Base-by-base conservation (phyloP, 2,329 filamentous ascomycete species). In the Phaeosphaeriaceae sp. region DNA sequence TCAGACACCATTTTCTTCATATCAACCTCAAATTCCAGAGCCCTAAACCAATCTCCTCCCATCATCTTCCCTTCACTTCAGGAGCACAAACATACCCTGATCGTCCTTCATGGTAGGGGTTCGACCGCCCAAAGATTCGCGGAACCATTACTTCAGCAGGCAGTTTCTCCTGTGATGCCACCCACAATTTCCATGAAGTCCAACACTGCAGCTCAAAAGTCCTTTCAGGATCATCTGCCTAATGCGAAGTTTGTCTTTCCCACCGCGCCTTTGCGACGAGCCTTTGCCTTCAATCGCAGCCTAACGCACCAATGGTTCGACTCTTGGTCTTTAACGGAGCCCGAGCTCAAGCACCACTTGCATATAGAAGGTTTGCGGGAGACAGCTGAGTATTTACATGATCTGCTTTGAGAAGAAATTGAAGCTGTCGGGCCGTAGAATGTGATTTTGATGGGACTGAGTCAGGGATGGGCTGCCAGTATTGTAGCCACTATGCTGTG, bases 271-370 rank as follows among this genome's bases (percentile, higher is more conserved):
- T 79, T 78, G 13, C 77, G 82, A 0, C 80, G 82, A 10, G 80
- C 84, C 0, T 77, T 70, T 0, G 73, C 77, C 2, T 80, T 83
- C 46, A 78, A 81, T 7, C 77, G 79, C 2, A 72, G 77, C 0
- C 71, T 75, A 11, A 78, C 85, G 40, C 80, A 81, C 9, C 82
- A 84, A 65, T 87, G 84, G 83, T 86, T 84, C 60, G 80, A 86
- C 62, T 77, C 81, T 10, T 81, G 77, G 19, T 77, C 76, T 1
- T 68, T 84, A 0, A 61, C 74, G 0, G 73, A 83, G 40, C 82
- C 79, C 0, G 72, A 74, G 0, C 66, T 79, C n/a, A 75, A 79
- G 42, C 73, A 75, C 47, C 72, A 85, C 5, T 61, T 78, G 10
- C 82, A 86, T 67, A 47, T 82, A 1, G 68, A 79, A 2, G 84